Percentiles rank a stretch among this genome's conserved stretches.
These are phyloP conservation scores for Magnolia kwangsiensis DNA, from an alignment of 164 flowering plant species.

Conservation along the genomic window DNA sequence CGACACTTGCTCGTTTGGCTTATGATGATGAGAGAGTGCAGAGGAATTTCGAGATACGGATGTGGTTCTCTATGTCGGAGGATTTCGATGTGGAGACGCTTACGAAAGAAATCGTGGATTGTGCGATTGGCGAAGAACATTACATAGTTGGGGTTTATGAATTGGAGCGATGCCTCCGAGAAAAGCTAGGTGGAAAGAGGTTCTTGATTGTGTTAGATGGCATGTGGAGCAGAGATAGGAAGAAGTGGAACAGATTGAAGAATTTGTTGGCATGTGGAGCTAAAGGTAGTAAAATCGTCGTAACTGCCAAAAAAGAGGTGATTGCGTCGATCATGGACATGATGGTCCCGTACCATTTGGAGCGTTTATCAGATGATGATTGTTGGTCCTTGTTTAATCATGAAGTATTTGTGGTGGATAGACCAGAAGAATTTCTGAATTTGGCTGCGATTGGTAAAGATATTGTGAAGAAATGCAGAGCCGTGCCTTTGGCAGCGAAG, in stretches of 20 bases:
- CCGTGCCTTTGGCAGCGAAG: conserved; percentile 3
- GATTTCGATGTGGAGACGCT: not conserved
- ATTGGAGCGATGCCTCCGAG: not conserved
- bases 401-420: conserved; percentile 1
- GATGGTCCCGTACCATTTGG: not conserved
- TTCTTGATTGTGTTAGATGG: conserved; percentile 14
- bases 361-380: not conserved
- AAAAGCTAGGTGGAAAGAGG: not conserved
- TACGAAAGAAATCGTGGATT: not conserved
- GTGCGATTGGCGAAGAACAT: not conserved
- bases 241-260: conserved; percentile 1
- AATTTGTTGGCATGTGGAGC: not conserved
- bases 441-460: not conserved
- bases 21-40: too few relatives aligned
- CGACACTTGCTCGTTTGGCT: too few relatives aligned
- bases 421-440: not conserved
- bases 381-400: conserved; percentile 6
- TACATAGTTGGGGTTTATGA: too few relatives aligned
- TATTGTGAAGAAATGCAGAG: conserved; percentile 7
- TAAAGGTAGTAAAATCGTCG: conserved; percentile 3
- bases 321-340: not conserved
- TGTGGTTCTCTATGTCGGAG: conserved; percentile 8
- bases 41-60: not conserved
- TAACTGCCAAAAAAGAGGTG: not conserved
- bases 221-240: not conserved